Base-by-base conservation (phyloP, 2,329 filamentous ascomycete species). In the Pseudogymnoascus destructans region DNA sequence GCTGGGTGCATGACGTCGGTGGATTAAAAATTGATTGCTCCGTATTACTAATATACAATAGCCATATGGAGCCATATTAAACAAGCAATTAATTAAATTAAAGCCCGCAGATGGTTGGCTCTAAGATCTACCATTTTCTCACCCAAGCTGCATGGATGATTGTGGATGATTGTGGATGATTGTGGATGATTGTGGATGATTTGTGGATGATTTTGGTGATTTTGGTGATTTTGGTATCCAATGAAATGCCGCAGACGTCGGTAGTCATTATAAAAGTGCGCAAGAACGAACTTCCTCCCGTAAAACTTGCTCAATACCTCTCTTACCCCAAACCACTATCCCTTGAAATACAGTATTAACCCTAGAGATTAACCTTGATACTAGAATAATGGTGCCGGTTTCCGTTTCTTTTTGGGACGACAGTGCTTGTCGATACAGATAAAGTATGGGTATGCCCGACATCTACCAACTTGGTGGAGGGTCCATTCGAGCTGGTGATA, bases 291-390 rank as follows among this genome's bases (percentile, higher is more conserved):
- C 3, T 19, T 17, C 9, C 46, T 52, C 25, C 9, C 32, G 15
- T 17, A 52, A 52, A 52, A 52, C 46, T 32, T 52, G 25, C 46
- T 52, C 46, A 52, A 52, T 30, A 8, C 46, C n/a, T 19, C n/a
- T 32, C 15, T 17, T 8, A 5, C 25, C 9, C n/a, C 17, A 52
- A 30, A 30, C 23, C 9, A 19, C 9, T 32, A 52, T 25, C 23
- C 42, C n/a, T 27, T 27, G 7, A 49, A 19, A 32, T 19, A 30
- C 10, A 19, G 7, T 8, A n/a, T 23, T 23, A n/a, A n/a, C 11
- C 10, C 19, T 23, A n/a, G 11, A 10, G 3, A 32, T 52, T 52
- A 30, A 30, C n/a, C 23, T 13, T 13, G 15, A 30, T 9, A 19
- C 25, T 30, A 32, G 9, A 52, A 30, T 17, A 17, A 17, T 30